Evolutionary conservation across 495 filamentous ascomycete genomes (phyloP), one percentile per base, ranked within the genome.

Genomic region (Cercophora newfieldiana): DNA sequence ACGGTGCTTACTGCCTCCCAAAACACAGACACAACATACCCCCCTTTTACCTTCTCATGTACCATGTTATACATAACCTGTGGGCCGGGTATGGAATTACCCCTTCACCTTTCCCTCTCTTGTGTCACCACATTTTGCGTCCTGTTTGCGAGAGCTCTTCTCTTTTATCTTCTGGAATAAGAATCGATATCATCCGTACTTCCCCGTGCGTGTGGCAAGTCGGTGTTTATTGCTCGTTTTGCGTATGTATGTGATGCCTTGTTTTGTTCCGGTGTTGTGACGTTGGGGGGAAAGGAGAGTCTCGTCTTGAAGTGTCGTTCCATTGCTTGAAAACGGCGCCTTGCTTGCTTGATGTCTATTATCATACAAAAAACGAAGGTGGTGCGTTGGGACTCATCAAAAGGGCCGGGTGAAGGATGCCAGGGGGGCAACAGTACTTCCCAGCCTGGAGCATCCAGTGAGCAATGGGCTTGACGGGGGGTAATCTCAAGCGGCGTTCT

Each of bases 31-130:
- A 59, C 26, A 22, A n/a, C 56, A 33, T 33, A 51, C 53, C 10
- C 53, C 10, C 31, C 22, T 63, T 64, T 63, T 57, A 7, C 33
- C 50, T 64, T 68, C 59, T 66, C 37, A 66, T 72, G 67, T 71
- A 68, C 59, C 63, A 68, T 63, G 67, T 68, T 73, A n/a, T n/a
- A n/a, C n/a, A n/a, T 68, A 51, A 67, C 59, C 65, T 61, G 56
- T 56, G 47, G 63, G 67, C 55, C 68, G 30, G 59, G 25, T 44
- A 44, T 19, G 66, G 66, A 72, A 72, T 72, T 70, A 68, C 70
- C 70, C 25, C 24, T 67, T 66, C 19, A 22, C 58, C 48, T n/a
- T 61, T 62, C 47, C 30, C 19, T 30, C 53, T 59, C 61, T 56
- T 28, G 26, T 30, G 18, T 24, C 30, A 1, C 37, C 30, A 1